A percentile compares a stretch with the other conserved stretches of the same genome.
Evolutionary conservation across 495 filamentous ascomycete genomes (phyloP).

Genomic region (Penicillium alfredii): DNA sequence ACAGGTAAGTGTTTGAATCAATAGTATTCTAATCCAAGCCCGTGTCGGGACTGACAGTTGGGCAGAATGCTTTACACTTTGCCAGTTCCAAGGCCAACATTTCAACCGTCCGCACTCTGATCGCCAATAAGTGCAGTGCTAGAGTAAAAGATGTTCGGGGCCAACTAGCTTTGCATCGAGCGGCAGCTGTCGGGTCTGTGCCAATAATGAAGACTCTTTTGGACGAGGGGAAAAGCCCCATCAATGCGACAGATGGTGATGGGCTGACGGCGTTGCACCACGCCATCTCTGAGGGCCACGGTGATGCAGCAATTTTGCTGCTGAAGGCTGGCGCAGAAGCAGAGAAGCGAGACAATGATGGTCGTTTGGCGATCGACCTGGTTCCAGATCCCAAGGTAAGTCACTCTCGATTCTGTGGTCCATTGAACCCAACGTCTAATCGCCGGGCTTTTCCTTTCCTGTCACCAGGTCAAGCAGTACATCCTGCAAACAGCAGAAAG

Average conservation of each 20-base stretch:
- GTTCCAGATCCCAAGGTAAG: conserved; percentile 74
- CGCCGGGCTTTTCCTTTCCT: too few relatives aligned
- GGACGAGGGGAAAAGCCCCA: conserved; percentile 65
- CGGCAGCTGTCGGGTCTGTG: conserved; percentile 80
- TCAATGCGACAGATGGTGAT: conserved; percentile 80
- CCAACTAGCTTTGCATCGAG: conserved; percentile 83
- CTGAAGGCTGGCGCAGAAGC: conserved; percentile 80
- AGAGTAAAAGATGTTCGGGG: conserved; percentile 79
- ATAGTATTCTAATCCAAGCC: too few relatives aligned
- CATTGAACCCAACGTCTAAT: too few relatives aligned
- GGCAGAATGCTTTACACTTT: conserved; percentile 81
- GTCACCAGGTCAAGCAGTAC: conserved; percentile 72
- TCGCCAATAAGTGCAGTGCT: conserved; percentile 70
- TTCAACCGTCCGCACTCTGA: conserved; percentile 69
- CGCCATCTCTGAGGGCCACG: conserved; percentile 88
- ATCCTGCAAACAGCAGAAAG: conserved; percentile 74
- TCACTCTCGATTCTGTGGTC: conserved; percentile 6
- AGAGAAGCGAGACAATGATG: conserved; percentile 71
- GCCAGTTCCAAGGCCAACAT: conserved; percentile 83
- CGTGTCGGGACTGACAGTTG: not conserved
- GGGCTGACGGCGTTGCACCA: conserved; percentile 90
- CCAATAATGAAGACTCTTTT: conserved; percentile 80
- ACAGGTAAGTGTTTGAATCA: conserved; percentile 46
- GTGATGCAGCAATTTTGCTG: conserved; percentile 75
- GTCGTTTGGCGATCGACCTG: conserved; percentile 67